A percentile compares a stretch with the other conserved stretches of the same genome.
phyloP scores from a whole-genome alignment of 805 yeast species.

The Ogataea methylovora region DNA sequence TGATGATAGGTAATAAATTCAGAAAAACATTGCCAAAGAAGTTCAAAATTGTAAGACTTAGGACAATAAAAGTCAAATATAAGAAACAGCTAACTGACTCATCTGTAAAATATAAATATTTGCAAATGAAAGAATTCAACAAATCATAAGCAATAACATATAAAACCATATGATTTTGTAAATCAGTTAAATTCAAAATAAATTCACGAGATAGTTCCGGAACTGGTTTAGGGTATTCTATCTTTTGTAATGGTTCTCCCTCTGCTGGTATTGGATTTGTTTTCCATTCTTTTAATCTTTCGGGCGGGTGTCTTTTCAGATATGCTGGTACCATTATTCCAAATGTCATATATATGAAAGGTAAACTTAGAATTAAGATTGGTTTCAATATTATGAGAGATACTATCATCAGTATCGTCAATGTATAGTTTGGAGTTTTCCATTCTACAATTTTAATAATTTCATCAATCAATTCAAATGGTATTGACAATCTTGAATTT shows the following conservation, averaged over 20 bases:
- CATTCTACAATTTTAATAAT: slow-evolving; percentile 51
- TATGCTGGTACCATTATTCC: slow-evolving; percentile 66
- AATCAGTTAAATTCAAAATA: slow-evolving; percentile 68
- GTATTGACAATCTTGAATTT: slow-evolving; percentile 53
- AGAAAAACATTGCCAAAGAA: slow-evolving; percentile 18
- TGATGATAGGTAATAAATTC: slow-evolving; percentile 20
- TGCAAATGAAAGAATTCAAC: slow-evolving; percentile 37
- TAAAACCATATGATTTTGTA: slow-evolving; percentile 71
- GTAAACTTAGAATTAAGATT: slow-evolving; percentile 42
- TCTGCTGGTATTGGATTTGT: slow-evolving; percentile 38
- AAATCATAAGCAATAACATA: slow-evolving; percentile 60
- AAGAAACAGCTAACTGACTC: slow-evolving; percentile 50
- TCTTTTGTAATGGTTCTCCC: slow-evolving; percentile 42
- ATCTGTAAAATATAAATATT: slow-evolving; percentile 57
- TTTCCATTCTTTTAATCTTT: slow-evolving; percentile 23
- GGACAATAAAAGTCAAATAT: slow-evolving; percentile 31
- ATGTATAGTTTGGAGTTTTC: slow-evolving; percentile 54
- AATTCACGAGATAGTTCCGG: slow-evolving; percentile 78
- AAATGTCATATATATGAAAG: slow-evolving; percentile 44
- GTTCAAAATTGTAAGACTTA: slow-evolving; percentile 18
- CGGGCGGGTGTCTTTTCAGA: slow-evolving; percentile 55
- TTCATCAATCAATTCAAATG: slow-evolving; percentile 56
- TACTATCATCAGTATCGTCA: slow-evolving; percentile 41
- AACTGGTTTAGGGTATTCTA: slow-evolving; percentile 58
- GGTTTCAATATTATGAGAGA: slow-evolving; percentile 51